These are phyloP conservation scores for Wickerhamomyces hampshirensis DNA, from an alignment of 805 yeast genomes.

Conservation along the genomic window DNA sequence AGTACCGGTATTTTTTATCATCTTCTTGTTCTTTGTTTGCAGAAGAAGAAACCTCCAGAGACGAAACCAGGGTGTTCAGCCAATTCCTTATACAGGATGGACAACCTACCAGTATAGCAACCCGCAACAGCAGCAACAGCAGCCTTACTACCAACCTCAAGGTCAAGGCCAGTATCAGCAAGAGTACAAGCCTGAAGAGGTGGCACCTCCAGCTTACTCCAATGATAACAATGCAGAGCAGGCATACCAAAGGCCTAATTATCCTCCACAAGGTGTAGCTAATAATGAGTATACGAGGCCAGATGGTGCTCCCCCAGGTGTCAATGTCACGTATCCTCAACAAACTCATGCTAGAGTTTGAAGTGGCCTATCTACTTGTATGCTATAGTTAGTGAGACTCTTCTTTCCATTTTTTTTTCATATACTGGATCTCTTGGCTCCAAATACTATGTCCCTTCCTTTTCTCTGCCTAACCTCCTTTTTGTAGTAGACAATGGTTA, in stretches of 20 bases:
- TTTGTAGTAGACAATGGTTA: too few relatives aligned
- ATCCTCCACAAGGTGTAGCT: slow-evolving; percentile 4
- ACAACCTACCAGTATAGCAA: slow-evolving; percentile 12
- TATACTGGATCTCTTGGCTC: too few relatives aligned
- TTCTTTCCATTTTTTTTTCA: too few relatives aligned
- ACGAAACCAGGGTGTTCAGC: slow-evolving; percentile 14
- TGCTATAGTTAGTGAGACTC: not conserved
- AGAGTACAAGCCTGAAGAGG: slow-evolving; percentile 5
- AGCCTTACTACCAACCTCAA: slow-evolving; percentile 5
- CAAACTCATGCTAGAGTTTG: not conserved
- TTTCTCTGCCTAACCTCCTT: too few relatives aligned
- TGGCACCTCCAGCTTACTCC: slow-evolving; percentile 3
- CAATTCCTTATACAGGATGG: slow-evolving; percentile 22
- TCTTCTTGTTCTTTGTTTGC: slow-evolving; percentile 1
- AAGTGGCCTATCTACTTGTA: too few relatives aligned
- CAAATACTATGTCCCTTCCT: too few relatives aligned
- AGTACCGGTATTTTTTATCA: slow-evolving; percentile 7
- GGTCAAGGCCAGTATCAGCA: slow-evolving; percentile 4
- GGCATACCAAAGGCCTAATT: slow-evolving; percentile 7
- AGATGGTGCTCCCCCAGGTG: slow-evolving; percentile 13
- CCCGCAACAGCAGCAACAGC: slow-evolving; percentile 7
- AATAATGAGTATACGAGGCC: slow-evolving; percentile 10
- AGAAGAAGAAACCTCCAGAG: slow-evolving; percentile 17
- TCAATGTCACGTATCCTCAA: not conserved
- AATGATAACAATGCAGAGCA: slow-evolving; percentile 1